A percentile compares a stretch with the other conserved stretches of the same genome.
Evolutionary conservation across 1,284 basidiomycete species (phyloP).

Genomic region (Cystobasidium sp.): DNA sequence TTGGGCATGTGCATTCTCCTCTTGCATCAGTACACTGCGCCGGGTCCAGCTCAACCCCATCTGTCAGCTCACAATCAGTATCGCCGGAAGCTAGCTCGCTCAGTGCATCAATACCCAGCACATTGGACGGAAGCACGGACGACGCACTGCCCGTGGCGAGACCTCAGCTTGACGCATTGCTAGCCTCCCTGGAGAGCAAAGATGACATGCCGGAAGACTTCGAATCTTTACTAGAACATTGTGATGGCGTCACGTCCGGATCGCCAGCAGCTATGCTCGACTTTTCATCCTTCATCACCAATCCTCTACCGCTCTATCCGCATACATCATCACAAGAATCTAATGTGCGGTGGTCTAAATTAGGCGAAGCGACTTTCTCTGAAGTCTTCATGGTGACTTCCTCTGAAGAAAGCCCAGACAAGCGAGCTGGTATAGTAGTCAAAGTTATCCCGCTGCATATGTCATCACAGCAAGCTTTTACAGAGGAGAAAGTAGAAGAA

Average conservation of each 20-base stretch:
- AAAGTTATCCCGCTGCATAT: constrained; percentile 73
- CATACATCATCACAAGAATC: neutral
- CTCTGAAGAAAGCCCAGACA: constrained; percentile 7
- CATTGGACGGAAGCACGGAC: neutral
- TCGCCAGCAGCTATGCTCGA: constrained; percentile 19
- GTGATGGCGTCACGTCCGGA: constrained; percentile 16
- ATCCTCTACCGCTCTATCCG: constrained; percentile 4
- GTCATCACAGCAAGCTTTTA: neutral
- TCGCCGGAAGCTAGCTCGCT: neutral
- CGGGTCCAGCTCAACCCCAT: neutral
- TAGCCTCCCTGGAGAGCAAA: neutral
- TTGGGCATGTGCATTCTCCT: neutral
- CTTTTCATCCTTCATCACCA: constrained; percentile 47
- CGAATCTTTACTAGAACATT: neutral
- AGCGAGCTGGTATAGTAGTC: constrained; percentile 68
- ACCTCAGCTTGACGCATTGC: too few species aligned
- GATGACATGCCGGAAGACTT: neutral
- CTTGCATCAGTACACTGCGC: neutral
- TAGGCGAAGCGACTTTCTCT: constrained; percentile 95
- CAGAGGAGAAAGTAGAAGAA: constrained; percentile 31
- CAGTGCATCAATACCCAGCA: neutral
- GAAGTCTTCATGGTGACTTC: constrained; percentile 87
- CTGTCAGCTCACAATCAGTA: neutral
- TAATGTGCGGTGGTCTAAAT: constrained; percentile 64
- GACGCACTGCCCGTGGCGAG: too few species aligned